phyloP scores from a whole-genome alignment of 139 green algal species.

The Tetradesmus lagerheimii region DNA sequence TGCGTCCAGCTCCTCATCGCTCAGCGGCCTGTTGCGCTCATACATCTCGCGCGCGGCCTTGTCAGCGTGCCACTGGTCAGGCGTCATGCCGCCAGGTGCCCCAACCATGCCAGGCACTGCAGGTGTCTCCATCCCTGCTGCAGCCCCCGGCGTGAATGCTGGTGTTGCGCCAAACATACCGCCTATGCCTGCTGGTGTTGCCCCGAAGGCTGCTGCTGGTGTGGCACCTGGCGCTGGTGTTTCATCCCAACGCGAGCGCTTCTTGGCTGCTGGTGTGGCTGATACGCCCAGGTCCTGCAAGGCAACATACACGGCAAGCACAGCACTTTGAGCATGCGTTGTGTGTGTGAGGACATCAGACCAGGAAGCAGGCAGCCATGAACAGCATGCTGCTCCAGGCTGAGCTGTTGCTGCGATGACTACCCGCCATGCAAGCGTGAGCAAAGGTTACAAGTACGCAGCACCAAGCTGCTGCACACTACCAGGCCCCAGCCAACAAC shows the following conservation, averaged over 20 bases:
- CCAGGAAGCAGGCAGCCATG: not conserved
- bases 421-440: not conserved
- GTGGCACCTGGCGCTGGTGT: slow-evolving; percentile 76
- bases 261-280: slow-evolving; percentile 64
- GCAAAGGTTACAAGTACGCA: not conserved
- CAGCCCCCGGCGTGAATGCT: slow-evolving; percentile 44
- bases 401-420: no score
- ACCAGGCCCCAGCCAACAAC: not conserved
- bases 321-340: no score
- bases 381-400: no score
- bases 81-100: slow-evolving; percentile 74
- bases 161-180: slow-evolving; percentile 76
- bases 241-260: slow-evolving; percentile 87
- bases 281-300: slow-evolving; percentile 16
- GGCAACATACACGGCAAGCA: not conserved
- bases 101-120: not conserved
- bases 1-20: slow-evolving; percentile 96
- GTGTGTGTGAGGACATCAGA: no score
- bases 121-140: slow-evolving; percentile 44
- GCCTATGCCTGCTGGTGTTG: slow-evolving; percentile 53
- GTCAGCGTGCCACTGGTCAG: slow-evolving; percentile 82
- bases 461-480: not conserved
- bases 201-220: slow-evolving; percentile 54
- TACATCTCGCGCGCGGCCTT: slow-evolving; percentile 91
- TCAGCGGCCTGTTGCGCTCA: slow-evolving; percentile 92